Percentiles rank a stretch among this genome's conserved stretches.
Evolutionary conservation across 805 yeast species (phyloP).

Genomic region (Debaryomyces prosopidis): DNA sequence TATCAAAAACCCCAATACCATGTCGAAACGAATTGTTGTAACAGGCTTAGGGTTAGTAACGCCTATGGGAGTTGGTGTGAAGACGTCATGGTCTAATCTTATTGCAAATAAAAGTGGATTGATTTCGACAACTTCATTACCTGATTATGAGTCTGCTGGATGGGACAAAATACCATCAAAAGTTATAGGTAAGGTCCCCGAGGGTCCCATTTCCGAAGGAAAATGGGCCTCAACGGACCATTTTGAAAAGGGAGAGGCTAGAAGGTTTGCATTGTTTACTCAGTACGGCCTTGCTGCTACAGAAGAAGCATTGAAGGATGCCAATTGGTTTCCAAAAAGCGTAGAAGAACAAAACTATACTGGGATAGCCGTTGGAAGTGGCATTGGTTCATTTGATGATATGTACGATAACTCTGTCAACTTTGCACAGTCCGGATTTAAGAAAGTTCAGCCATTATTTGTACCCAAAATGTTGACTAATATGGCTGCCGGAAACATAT

Average conservation of each 20-base stretch:
- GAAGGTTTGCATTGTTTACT: constrained; percentile 69
- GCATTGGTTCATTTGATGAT: constrained; percentile 86
- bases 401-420: constrained; percentile 61
- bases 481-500: constrained; percentile 93
- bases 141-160: constrained; percentile 42
- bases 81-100: constrained; percentile 53
- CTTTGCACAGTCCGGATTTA: constrained; percentile 49
- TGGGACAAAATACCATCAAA: constrained; percentile 63
- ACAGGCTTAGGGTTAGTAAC: constrained; percentile 89
- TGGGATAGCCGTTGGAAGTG: constrained; percentile 90
- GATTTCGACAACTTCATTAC: constrained; percentile 47
- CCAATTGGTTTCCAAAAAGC: constrained; percentile 49
- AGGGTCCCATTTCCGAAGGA: constrained; percentile 42
- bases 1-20: neutral
- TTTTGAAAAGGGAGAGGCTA: constrained; percentile 47
- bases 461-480: constrained; percentile 82
- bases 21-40: constrained; percentile 71
- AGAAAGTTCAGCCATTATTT: constrained; percentile 79
- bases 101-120: constrained; percentile 58
- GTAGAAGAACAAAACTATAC: constrained; percentile 35
- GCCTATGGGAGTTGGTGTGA: constrained; percentile 78
- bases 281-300: constrained; percentile 82
- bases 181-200: constrained; percentile 76
- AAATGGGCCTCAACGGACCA: constrained; percentile 56
- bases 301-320: constrained; percentile 71